Evolutionary conservation across 2,329 filamentous ascomycete genomes (phyloP).

Genomic region (Lasiodiplodia sp.): DNA sequence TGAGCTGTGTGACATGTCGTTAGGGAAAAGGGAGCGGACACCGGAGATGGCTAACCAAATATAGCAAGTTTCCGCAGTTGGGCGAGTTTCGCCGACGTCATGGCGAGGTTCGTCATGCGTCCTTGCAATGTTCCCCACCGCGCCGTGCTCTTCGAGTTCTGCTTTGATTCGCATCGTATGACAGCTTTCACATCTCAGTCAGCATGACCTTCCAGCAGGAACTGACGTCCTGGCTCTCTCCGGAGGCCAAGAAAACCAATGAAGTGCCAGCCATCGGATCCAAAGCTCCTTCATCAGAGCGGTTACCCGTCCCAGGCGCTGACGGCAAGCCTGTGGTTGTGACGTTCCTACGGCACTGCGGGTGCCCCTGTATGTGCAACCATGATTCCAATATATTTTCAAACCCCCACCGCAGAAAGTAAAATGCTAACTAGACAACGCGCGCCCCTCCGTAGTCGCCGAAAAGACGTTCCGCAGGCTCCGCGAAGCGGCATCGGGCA

Average conservation of each 20-base stretch:
- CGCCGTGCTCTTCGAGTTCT: not conserved
- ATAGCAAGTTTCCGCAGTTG: constrained; percentile 18
- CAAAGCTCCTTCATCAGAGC: constrained; percentile 62
- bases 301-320: constrained; percentile 60
- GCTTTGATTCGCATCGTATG: not conserved
- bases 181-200: not conserved
- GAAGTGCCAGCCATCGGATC: constrained; percentile 61
- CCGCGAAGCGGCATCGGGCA: constrained; percentile 37
- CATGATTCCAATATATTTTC: not conserved
- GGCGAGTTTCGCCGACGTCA: constrained; percentile 16
- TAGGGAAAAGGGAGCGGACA: not conserved
- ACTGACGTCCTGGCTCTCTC: constrained; percentile 52
- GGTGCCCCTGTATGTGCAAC: constrained; percentile 70
- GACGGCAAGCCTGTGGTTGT: constrained; percentile 65
- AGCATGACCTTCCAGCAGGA: constrained; percentile 51
- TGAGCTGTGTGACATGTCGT: not conserved
- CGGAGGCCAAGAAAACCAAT: constrained; percentile 41
- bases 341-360: constrained; percentile 75
- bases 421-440: not conserved
- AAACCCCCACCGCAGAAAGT: no score
- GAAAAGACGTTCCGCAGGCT: constrained; percentile 66
- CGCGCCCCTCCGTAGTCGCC: constrained; percentile 60
- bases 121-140: constrained; percentile 17
- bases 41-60: constrained; percentile 12
- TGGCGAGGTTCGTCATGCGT: constrained; percentile 4